Evolutionary conservation across 768 basidiomycete genomes (phyloP), one percentile per base, ranked within the genome.

Genomic region (Trametes cubensis): DNA sequence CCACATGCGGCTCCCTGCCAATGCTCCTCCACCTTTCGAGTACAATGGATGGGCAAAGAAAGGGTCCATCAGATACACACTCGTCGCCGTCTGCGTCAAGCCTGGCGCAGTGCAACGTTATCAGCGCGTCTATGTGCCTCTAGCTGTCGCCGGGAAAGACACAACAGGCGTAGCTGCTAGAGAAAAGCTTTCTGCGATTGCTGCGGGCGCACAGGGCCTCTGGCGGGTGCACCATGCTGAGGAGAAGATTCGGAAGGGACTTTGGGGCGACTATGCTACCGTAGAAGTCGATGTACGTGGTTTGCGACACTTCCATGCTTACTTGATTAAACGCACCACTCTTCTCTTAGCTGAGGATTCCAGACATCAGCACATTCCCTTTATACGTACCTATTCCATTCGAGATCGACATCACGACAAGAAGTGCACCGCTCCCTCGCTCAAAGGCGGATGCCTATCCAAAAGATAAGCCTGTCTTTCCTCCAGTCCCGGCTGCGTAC

Each of bases 321-420:
- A 17, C 11, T 1, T 17, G 2, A 18, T 11, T 4, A 11, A 6
- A 10, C 11, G 5, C 2, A 34, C 5, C 34, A 34, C 34, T 2
- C 34, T 34, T 4, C 15, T 23, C 6, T 13, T 30, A 67, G 68
- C 40, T 63, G 40, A 44, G 17, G 39, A 6, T 63, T 17, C 66
- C 62, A 1, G 49, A 62, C 18, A 17, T 64, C 6, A 34, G 53
- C 2, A 60, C 25, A 6, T 38, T 63, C 5, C 66, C 63, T 2
- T 41, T 67, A 0, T 62, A 48, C 55, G 45, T 57, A 0, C 23
- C 25, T 7, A 62, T 69, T 7, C 68, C 66, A 14, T 65, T 67
- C 47, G 49, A 45, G 15, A 53, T 69, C 54, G 52, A 50, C 17
- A 30, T 69, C 47, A 39, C 44, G 26, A 61, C 62, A n/a, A 42